Evolutionary conservation across 768 basidiomycete genomes (phyloP).

Genomic region (Pleurotus cornucopiae): DNA sequence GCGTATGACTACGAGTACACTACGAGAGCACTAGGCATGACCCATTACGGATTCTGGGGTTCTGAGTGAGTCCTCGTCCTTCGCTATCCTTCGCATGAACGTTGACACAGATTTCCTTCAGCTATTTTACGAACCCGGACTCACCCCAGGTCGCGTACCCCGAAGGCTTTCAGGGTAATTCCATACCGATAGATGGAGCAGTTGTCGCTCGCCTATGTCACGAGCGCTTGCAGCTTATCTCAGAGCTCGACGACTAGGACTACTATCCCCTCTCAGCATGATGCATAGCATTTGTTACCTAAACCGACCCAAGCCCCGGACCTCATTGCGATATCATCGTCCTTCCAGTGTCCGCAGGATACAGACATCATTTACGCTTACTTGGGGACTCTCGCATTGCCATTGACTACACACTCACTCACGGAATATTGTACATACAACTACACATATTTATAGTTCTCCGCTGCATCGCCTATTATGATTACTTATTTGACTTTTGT

Average conservation of each 20-base stretch:
- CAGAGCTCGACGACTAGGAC: constrained; percentile 58
- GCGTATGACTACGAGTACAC: constrained; percentile 85
- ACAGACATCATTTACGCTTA: no score
- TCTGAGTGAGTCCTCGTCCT: constrained; percentile 40
- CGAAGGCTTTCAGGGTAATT: constrained; percentile 84
- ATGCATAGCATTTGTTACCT: neutral
- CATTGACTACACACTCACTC: neutral
- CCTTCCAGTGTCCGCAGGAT: no score
- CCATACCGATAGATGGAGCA: constrained; percentile 77
- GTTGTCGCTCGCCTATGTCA: constrained; percentile 58
- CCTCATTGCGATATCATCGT: neutral
- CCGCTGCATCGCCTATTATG: no score
- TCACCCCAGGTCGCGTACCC: constrained; percentile 70
- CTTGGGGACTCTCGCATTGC: neutral
- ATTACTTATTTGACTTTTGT: no score
- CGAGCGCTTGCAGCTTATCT: constrained; percentile 51
- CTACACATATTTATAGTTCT: neutral
- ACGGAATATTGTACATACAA: neutral
- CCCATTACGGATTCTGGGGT: constrained; percentile 83
- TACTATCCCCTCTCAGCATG: neutral
- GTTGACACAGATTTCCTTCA: constrained; percentile 19
- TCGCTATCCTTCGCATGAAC: neutral
- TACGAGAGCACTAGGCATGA: constrained; percentile 77
- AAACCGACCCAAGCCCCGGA: neutral
- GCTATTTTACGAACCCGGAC: constrained; percentile 72